Base-by-base conservation (phyloP, 2,329 filamentous ascomycete genomes). In the Colletotrichum lentis region DNA sequence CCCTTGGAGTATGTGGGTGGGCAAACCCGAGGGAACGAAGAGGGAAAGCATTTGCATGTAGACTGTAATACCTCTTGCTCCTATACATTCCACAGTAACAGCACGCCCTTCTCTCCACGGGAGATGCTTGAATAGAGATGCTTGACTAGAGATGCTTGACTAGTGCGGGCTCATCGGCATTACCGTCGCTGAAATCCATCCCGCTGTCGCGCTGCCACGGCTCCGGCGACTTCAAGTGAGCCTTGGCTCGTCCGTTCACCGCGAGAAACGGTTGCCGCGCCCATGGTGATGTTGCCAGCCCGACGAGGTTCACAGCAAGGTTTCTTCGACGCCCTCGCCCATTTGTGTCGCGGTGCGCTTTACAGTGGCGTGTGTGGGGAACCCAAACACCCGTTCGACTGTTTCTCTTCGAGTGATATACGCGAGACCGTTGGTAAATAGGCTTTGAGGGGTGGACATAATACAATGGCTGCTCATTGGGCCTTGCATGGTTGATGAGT, bases 141-240 rank as follows among this genome's bases (percentile, higher is more conserved):
- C n/a, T n/a, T n/a, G n/a, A n/a, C n/a, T n/a, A n/a, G 37, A 10
- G 2, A 12, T n/a, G 27, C 46, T 20, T 60, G 57, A 3, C 16
- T 60, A 60, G 57, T 24, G 57, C 57, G n/a, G 27, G 11, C 20
- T 11, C 1, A 8, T n/a, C 46, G 35, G 35, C 57, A 12, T 24
- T 41, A 39, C 35, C 46, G 10, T 52, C 46, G 46, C 46, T 20
- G 22, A 16, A 60, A 59, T 37, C 14, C 14, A 58, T 67, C 46
- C 64, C 64, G 0, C 37, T 58, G 1, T 39, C 52, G 18, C 52
- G 44, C 39, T 63, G 59, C 53, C 18, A 63, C 18, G 52, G 59
- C 18, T 3, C 14, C 16, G 64, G 52, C 10, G 39, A 57, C 43
- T 63, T 67, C 37, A n/a, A n/a, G 1, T 63, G 53, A 62, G 35